phyloP scores from a whole-genome alignment of 2,329 filamentous ascomycete genomes.

The Neonectria sp. region DNA sequence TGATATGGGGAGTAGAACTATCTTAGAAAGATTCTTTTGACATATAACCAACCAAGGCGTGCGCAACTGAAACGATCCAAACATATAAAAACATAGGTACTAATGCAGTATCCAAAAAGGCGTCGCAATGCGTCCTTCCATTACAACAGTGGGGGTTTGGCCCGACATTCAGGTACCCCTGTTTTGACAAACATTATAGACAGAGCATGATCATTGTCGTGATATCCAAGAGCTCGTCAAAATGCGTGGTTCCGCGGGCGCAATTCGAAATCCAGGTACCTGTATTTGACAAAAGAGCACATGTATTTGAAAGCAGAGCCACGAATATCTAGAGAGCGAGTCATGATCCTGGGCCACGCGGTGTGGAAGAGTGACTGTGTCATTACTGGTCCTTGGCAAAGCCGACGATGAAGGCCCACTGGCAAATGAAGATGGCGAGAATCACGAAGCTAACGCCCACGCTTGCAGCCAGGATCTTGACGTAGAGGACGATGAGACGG shows the following conservation, averaged over 20 bases:
- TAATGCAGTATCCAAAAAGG: constrained; percentile 3
- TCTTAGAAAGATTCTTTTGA: constrained; percentile 34
- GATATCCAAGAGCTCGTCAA: no score
- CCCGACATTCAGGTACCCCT: background rate
- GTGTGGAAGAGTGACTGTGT: background rate
- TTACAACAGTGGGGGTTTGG: background rate
- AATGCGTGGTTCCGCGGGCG: background rate
- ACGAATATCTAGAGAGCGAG: background rate
- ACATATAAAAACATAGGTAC: background rate
- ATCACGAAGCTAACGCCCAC: constrained; percentile 64
- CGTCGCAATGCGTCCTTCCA: background rate
- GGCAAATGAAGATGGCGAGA: constrained; percentile 63
- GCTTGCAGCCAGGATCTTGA: constrained; percentile 77
- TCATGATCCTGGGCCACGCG: background rate
- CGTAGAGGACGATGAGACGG: constrained; percentile 81
- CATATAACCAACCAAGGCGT: constrained; percentile 15
- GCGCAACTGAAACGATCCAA: constrained; percentile 6
- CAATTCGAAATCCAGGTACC: background rate
- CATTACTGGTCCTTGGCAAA: constrained; percentile 4
- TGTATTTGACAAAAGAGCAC: background rate
- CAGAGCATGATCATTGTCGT: no score
- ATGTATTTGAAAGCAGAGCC: background rate
- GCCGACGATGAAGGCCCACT: constrained; percentile 63
- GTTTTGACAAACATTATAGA: background rate
- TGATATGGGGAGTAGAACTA: constrained; percentile 24